Conservation (phyloP, 2,329 filamentous ascomycete genomes). For the Xylaria sp. region DNA sequence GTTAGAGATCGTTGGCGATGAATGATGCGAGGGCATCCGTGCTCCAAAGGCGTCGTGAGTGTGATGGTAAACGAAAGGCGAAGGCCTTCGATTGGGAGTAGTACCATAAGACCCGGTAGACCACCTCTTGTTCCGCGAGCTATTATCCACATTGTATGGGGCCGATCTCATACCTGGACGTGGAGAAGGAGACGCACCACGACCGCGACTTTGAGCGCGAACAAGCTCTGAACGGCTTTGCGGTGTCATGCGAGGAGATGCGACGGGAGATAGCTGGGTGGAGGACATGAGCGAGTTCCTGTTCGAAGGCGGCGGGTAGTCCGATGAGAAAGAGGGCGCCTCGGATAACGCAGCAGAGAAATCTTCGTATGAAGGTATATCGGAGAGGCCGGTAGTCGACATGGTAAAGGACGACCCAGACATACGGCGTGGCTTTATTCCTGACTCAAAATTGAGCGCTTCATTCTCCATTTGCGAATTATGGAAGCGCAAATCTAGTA, state of each 20-base stretch:
- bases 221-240: conserved; percentile 70
- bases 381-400: conserved; percentile 73
- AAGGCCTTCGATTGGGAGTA: conserved; percentile 63
- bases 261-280: conserved; percentile 76
- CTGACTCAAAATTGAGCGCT: conserved; percentile 60
- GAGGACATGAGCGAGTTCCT: conserved; percentile 76
- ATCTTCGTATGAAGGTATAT: conserved; percentile 77
- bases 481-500: conserved; percentile 68
- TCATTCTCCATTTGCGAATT: conserved; percentile 62
- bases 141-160: conserved; percentile 75
- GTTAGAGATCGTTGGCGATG: conserved; percentile 60
- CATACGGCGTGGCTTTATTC: conserved; percentile 69
- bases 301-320: conserved; percentile 74
- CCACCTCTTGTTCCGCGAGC: conserved; percentile 76
- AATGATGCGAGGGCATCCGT: conserved; percentile 64
- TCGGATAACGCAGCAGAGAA: conserved; percentile 74
- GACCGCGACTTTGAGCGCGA: conserved; percentile 72
- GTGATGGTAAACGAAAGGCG: conserved; percentile 71
- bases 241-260: conserved; percentile 73
- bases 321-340: conserved; percentile 72
- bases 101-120: conserved; percentile 78
- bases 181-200: conserved; percentile 74
- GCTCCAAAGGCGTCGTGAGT: conserved; percentile 69
- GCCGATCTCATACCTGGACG: conserved; percentile 73
- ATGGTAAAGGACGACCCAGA: conserved; percentile 80